Evolutionary conservation across 2,329 filamentous ascomycete genomes (phyloP), one percentile per base, ranked within the genome.

Genomic region (Metarhizium brunneum): DNA sequence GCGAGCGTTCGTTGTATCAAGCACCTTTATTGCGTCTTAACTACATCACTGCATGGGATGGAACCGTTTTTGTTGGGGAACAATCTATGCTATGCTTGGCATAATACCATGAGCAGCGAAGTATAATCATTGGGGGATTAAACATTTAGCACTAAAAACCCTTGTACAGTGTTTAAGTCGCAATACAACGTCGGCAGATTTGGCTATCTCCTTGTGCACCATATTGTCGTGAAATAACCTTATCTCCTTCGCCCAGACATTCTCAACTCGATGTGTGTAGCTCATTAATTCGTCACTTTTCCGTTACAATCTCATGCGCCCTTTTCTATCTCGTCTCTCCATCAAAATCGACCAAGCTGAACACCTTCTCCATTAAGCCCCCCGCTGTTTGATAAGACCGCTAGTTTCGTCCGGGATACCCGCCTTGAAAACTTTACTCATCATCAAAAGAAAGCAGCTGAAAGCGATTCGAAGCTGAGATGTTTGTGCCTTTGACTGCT

Each of bases 381-480:
- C 42, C 6, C 16, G 42, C 7, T 11, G n/a, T 10, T 8, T 20
- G 18, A 16, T 20, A 6, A 6, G 6, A 8, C n/a, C 38, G 14
- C 16, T 45, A 10, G 42, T 11, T 18, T 45, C n/a, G 42, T 11
- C 10, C 3, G 6, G 16, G 6, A 45, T 6, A 48, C 30, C 13
- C 40, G 20, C 7, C 30, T 10, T 45, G n/a, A 20, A 40, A 18
- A 18, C 11, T 16, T n/a, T 35, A 20, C 29, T 68, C 66, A 18
- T 69, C 75, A 52, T 81, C 78, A 14, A 82, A 62, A 47, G 76
- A 74, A 11, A 88, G 73, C 56, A 85, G 64, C 51, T 81, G 73
- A 66, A 88, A 88, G 6, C 84, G 80, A 63, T 89, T 89, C 54
- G 74, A 65, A 54, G 74, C 65, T 14, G 73, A 65, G 48, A 68